Evolutionary conservation across 1,284 basidiomycete species (phyloP).

Genomic region (Lignosus rhinocerotis): DNA sequence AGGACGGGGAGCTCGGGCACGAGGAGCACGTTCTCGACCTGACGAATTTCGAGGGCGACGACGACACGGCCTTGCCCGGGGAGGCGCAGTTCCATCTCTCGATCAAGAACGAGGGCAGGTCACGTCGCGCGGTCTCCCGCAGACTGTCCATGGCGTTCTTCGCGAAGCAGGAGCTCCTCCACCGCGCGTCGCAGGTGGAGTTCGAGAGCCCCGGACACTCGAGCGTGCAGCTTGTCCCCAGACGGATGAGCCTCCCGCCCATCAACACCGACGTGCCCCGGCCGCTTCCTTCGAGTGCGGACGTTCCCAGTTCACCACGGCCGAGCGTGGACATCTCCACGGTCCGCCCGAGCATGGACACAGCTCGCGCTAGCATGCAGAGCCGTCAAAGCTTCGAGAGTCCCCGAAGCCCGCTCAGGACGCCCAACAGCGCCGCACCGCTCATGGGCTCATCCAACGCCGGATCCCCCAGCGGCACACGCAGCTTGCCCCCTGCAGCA

Average conservation of each 20-base stretch:
- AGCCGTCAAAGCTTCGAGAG: neutral
- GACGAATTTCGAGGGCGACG: slow-evolving; percentile 83
- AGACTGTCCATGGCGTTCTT: slow-evolving; percentile 32
- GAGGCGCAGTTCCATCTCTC: slow-evolving; percentile 63
- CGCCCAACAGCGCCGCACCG: slow-evolving; percentile 27
- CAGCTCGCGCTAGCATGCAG: neutral
- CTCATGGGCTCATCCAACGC: slow-evolving; percentile 11
- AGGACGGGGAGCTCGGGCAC: slow-evolving; percentile 40
- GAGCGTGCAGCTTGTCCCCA: slow-evolving; percentile 15
- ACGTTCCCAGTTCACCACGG: neutral
- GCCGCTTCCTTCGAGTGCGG: neutral
- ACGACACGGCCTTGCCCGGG: slow-evolving; percentile 62
- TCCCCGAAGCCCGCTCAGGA: neutral
- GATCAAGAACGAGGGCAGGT: slow-evolving; percentile 69
- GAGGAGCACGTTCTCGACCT: slow-evolving; percentile 65
- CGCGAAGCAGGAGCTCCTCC: slow-evolving; percentile 23
- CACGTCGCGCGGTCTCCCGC: slow-evolving; percentile 59
- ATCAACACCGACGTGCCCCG: slow-evolving; percentile 7
- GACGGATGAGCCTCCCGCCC: slow-evolving; percentile 9
- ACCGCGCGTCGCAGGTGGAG: slow-evolving; percentile 14
- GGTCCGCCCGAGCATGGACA: neutral
- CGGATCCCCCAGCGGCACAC: slow-evolving; percentile 1
- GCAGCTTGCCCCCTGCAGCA: slow-evolving; percentile 8
- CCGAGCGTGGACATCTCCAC: neutral
- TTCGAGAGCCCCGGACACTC: slow-evolving; percentile 6